phyloP scores from a whole-genome alignment of 2,329 filamentous ascomycete genomes.

The Sporothrix protearum region DNA sequence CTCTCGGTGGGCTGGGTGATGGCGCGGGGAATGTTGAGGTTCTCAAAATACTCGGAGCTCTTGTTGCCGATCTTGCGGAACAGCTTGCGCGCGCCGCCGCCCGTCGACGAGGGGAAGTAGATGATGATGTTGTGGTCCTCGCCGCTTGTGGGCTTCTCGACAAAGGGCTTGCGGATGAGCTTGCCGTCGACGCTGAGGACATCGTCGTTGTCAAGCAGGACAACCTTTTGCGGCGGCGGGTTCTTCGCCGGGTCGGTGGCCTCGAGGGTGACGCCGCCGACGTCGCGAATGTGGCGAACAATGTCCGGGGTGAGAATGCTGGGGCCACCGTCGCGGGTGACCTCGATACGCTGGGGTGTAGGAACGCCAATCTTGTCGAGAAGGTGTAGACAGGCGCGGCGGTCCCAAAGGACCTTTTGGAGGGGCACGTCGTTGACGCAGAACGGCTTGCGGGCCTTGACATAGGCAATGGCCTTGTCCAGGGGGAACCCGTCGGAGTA shows the following conservation, averaged over 20 bases:
- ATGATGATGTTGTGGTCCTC: slow-evolving; percentile 99
- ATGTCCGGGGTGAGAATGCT: slow-evolving; percentile 73
- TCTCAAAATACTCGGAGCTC: slow-evolving; percentile 87
- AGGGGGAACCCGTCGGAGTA: slow-evolving; percentile 97
- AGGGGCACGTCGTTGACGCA: slow-evolving; percentile 97
- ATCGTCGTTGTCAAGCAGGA: slow-evolving; percentile 86
- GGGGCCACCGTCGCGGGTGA: slow-evolving; percentile 90
- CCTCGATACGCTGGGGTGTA: slow-evolving; percentile 82
- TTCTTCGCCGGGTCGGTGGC: slow-evolving; percentile 60
- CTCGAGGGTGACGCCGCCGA: slow-evolving; percentile 73
- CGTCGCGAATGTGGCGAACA: slow-evolving; percentile 71
- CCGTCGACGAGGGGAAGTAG: slow-evolving; percentile 83
- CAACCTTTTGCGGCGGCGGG: slow-evolving; percentile 61
- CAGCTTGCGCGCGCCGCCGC: slow-evolving; percentile 83
- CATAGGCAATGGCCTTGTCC: slow-evolving; percentile 95
- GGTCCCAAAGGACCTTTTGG: slow-evolving; percentile 96
- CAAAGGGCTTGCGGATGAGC: slow-evolving; percentile 84
- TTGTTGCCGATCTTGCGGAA: slow-evolving; percentile 99
- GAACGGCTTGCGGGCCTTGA: slow-evolving; percentile 87
- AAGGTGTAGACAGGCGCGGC: slow-evolving; percentile 81
- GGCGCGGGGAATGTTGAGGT: slow-evolving; percentile 70
- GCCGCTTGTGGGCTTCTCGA: slow-evolving; percentile 96
- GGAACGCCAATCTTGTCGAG: slow-evolving; percentile 86
- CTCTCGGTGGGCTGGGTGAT: slow-evolving; percentile 78
- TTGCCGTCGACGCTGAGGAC: slow-evolving; percentile 82